Base-by-base conservation (phyloP, 179 eudicot species). In the Silene coronaria region DNA sequence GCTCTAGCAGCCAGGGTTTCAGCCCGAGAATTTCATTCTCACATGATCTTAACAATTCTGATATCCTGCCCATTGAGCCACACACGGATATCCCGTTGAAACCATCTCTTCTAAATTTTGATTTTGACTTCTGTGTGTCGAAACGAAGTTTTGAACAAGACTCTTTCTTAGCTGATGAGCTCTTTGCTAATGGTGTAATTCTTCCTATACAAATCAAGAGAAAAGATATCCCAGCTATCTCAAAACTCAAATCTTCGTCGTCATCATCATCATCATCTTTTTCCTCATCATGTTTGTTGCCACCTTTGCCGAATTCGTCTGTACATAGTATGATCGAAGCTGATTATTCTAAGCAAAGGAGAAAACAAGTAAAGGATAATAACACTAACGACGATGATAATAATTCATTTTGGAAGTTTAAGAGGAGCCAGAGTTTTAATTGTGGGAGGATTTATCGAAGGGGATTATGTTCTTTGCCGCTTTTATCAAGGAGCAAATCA, bases 1-100 rank as follows among this genome's bases (percentile, higher is more conserved):
- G 77, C 57, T 71, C 83, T 26, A 77, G 81, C 62, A 58, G 73
- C n/a, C n/a, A n/a, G 48, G 81, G 79, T 58, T 70, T 80, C 16
- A 83, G 83, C 75, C 83, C 86, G 2, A 74, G 86, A 77, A 83
- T 83, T n/a, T 83, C 86, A 71, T 83, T 83, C 79, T 83, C 86
- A 0, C 81, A 80, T 60, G 86, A 83, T 17, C 76, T 83, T 17
- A 80, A 75, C 30, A 77, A 77, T 73, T 69, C 74, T 11, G 83
- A 78, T 19, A 71, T 70, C 5, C 17, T 60, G 22, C 83, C 85
- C 0, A 80, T 70, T 65, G 83, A 83, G 28, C 79, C 83, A 28
- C 82, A 79, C n/a, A 38, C 12, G n/a, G n/a, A n/a, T n/a, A n/a
- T n/a, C 36, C 82, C 78, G 23, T 57, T 78, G 2, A 82, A 75